Conservation (phyloP, 2,329 filamentous ascomycete genomes). For the Ascochyta clinopodiicola region DNA sequence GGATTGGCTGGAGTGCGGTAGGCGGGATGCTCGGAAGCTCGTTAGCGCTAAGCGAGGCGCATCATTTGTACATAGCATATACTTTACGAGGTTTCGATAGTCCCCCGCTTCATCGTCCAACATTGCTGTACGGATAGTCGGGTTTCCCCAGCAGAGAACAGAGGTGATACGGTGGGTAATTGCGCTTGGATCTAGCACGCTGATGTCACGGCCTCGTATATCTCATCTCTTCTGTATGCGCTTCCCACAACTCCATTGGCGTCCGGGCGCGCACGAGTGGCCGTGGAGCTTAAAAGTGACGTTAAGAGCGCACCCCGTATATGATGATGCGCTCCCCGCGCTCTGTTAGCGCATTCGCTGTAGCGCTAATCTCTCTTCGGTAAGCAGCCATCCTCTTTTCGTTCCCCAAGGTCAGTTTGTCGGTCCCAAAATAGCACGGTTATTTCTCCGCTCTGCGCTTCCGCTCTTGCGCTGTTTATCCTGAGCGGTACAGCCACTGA, state of each 20-base stretch:
- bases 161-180: no score
- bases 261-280: not conserved
- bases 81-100: conserved; percentile 18
- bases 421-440: conserved; percentile 5
- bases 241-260: not conserved
- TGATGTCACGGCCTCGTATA: conserved; percentile 10
- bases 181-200: no score
- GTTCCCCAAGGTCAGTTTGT: conserved; percentile 3
- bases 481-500: no score
- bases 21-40: not conserved
- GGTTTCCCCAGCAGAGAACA: no score
- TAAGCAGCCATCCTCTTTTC: not conserved
- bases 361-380: not conserved
- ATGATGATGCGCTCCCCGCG: no score
- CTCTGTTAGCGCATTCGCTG: conserved; percentile 2
- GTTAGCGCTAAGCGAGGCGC: conserved; percentile 15
- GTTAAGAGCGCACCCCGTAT: not conserved
- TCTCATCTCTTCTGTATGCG: not conserved
- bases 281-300: conserved; percentile 2
- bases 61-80: conserved; percentile 1
- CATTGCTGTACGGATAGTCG: not conserved
- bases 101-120: not conserved
- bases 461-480: not conserved
- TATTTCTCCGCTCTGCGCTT: not conserved
- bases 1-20: not conserved